Conservation (phyloP, 345 rosid genomes). For the Lepidium africanum region DNA sequence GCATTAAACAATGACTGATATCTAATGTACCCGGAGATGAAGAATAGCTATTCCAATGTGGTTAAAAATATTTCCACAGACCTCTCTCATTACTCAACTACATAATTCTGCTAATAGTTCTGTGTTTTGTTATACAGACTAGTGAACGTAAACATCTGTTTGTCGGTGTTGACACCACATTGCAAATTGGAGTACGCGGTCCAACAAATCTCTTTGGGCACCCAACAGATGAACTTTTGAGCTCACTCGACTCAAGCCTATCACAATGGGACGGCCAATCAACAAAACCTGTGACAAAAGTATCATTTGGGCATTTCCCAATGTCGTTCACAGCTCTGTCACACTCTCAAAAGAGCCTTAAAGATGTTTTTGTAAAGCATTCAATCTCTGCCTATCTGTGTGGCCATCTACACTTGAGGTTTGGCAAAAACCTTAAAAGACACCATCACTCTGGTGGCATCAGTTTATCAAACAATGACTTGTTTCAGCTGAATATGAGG, state of each 20-base stretch:
- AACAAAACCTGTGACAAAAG: conserved; percentile 57
- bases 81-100: not conserved
- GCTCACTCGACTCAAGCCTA: conserved; percentile 48
- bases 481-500: conserved; percentile 71
- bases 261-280: conserved; percentile 69
- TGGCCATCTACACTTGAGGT: conserved; percentile 81
- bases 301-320: conserved; percentile 91
- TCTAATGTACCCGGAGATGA: not conserved
- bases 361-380: conserved; percentile 74
- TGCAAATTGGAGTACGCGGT: conserved; percentile 70
- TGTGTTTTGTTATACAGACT: conserved; percentile 38
- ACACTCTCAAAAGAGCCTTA: conserved; percentile 50
- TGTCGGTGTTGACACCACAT: conserved; percentile 83
- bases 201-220: conserved; percentile 97
- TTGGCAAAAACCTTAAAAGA: conserved; percentile 88
- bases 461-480: conserved; percentile 33
- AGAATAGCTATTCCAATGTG: not conserved
- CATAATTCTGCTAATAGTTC: not conserved
- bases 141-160: conserved; percentile 59
- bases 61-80: not conserved
- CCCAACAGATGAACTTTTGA: conserved; percentile 72
- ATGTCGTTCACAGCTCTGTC: conserved; percentile 75
- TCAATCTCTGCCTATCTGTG: conserved; percentile 80
- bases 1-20: not conserved
- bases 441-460: conserved; percentile 42